phyloP scores from a whole-genome alignment of 257 asterid species.

The Solanum tacnaense region DNA sequence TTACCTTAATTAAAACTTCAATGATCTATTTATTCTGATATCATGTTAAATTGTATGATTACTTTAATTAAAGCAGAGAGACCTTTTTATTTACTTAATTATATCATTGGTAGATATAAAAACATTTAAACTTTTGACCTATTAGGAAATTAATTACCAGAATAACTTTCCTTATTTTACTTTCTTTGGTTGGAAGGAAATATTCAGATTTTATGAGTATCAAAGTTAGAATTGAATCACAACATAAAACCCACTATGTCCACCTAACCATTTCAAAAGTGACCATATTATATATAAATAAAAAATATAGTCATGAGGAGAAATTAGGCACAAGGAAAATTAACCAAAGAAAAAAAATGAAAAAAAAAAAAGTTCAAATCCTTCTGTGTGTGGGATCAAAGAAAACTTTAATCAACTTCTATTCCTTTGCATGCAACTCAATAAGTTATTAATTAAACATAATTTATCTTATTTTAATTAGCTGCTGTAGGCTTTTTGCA shows the following conservation, averaged over 20 bases:
- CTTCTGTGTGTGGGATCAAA: background rate
- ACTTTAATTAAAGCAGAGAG: background rate
- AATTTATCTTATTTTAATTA: background rate
- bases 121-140: background rate
- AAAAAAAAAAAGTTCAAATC: background rate
- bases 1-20: background rate
- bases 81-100: background rate
- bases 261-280: background rate
- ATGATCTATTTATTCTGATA: no score
- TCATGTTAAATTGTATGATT: background rate
- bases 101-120: background rate
- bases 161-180: background rate
- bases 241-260: background rate
- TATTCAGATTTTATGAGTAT: background rate
- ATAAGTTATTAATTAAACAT: conserved; percentile 10
- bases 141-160: background rate
- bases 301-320: background rate
- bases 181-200: background rate
- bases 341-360: background rate
- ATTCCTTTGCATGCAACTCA: background rate
- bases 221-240: background rate
- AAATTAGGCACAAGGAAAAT: background rate
- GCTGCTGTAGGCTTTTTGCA: background rate
- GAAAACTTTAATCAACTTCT: background rate
- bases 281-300: background rate